Evolutionary conservation across 1,284 basidiomycete genomes (phyloP), one percentile per base, ranked within the genome.

Genomic region (Fistulina hepatica): DNA sequence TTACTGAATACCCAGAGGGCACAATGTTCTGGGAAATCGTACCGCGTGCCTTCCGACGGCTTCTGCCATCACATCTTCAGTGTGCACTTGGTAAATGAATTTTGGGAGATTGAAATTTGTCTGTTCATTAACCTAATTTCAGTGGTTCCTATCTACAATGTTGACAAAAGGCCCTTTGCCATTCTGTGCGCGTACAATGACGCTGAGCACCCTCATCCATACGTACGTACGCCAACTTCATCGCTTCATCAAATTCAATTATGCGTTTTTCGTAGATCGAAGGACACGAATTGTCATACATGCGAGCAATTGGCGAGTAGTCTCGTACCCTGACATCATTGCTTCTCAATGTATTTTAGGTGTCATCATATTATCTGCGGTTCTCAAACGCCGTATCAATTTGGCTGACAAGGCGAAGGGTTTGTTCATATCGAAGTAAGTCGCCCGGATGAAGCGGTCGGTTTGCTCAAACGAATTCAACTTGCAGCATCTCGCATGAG

Each of bases 361-460:
- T 35, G 90, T 95, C 36, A 94, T 97, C 48, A 93, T 97, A 42
- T 67, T 97, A 24, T 91, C 89, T 33, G 91, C 92, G 9, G 90
- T 95, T 5, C 69, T 95, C 31, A 92, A 94, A 58, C 74, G 91
- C 38, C 69, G 91, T 26, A 94, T 97, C 82, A 81, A 91, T 34
- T 67, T 95, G 9, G 93, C 93, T 3, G 93, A 97, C 58, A 93
- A 95, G 55, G 83, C 89, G 2, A 89, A 91, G 60, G 80, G 83
- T 48, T 57, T 89, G 39, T 92, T 92, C 58, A 91, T 92, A 45
- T 90, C 86, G 10, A 92, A 92, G 84, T 83, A 41, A 38, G 76
- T 52, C 5, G 15, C 25, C 34, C n/a, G 21, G 3, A 20, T 34
- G 24, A 43, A 40, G 43, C 26, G 43, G 32, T 43, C 21, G 44